Conservation (phyloP, 176 grass and related monocot species). For the Thinopyrum elongatum region DNA sequence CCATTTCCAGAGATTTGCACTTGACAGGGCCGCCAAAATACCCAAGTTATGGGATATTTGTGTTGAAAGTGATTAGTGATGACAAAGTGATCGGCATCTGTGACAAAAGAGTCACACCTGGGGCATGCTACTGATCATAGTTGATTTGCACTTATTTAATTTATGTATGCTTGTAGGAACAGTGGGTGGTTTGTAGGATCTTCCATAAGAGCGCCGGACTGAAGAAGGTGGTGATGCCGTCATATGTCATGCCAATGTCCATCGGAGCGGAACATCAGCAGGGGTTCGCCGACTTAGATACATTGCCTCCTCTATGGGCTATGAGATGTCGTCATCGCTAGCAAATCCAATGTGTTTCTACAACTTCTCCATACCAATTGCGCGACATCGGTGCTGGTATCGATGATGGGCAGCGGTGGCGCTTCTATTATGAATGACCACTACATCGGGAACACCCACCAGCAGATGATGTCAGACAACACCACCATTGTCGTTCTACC, state of each 20-base stretch:
- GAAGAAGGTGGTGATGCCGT: not conserved
- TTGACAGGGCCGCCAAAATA: too few relatives aligned
- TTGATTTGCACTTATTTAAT: not conserved
- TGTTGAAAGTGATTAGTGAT: not conserved
- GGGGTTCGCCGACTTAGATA: not conserved
- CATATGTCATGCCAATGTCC: not conserved
- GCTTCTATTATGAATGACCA: not conserved
- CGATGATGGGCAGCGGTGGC: not conserved
- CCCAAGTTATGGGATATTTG: too few relatives aligned
- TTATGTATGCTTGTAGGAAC: conserved; percentile 27
- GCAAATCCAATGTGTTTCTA: not conserved
- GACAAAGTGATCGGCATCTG: not conserved
- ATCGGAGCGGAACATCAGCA: not conserved
- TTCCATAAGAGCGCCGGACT: conserved; percentile 45
- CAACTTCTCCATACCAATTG: not conserved
- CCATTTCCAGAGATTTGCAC: not conserved
- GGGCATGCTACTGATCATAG: not conserved
- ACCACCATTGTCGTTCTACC: not conserved
- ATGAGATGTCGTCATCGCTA: not conserved
- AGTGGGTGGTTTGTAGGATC: conserved; percentile 58
- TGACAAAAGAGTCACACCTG: not conserved
- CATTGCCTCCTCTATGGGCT: not conserved
- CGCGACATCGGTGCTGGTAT: too few relatives aligned
- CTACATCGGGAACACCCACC: not conserved
- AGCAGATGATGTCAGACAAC: not conserved